Evolutionary conservation across 495 filamentous ascomycete species (phyloP), one percentile per base, ranked within the genome.

Genomic region (Lophiostoma macrostomum): DNA sequence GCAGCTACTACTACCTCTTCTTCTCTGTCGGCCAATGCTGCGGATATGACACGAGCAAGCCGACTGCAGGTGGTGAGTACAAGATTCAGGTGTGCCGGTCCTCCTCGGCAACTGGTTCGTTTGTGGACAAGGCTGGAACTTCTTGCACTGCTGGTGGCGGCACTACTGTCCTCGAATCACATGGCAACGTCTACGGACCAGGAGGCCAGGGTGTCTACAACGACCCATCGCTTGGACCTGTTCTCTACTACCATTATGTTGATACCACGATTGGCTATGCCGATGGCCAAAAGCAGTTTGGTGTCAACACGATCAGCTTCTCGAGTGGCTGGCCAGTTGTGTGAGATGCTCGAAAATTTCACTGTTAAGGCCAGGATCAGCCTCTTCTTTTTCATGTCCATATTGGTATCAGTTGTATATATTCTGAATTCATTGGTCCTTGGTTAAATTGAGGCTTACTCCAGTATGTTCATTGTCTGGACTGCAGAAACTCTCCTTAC

Each of bases 221-320:
- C 24, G 77, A 80, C 63, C 67, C 74, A 1, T 66, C 50, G 6
- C 55, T 71, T 0, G 74, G 75, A 1, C 65, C 79, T 24, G 73
- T 88, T 12, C 73, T 88, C 13, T 88, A 88, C 63, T 88, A 89
- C 58, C 83, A 88, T 59, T 88, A 88, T 31, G 58, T 81, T 19
- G 75, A 89, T 60, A 86, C 79, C 0, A 77, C 56, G 3, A 72
- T 88, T 55, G 84, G 85, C 0, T 83, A 80, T 56, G 78, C 71
- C 0, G 83, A 88, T 65, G 73, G 71, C 1, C 72, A 87, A 56
- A 82, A 84, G 61, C 69, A 71, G 41, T 86, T 89, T 57, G 84
- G 86, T 4, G 84, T 80, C 77, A 89, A 88, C 46, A 64, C 62
- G 7, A 76, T 90, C 50, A 67, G 76, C 37, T 89, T 80, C 58